These are phyloP conservation scores for Tuber calosporum DNA, from an alignment of 495 filamentous ascomycete genomes.

Conservation along the genomic window DNA sequence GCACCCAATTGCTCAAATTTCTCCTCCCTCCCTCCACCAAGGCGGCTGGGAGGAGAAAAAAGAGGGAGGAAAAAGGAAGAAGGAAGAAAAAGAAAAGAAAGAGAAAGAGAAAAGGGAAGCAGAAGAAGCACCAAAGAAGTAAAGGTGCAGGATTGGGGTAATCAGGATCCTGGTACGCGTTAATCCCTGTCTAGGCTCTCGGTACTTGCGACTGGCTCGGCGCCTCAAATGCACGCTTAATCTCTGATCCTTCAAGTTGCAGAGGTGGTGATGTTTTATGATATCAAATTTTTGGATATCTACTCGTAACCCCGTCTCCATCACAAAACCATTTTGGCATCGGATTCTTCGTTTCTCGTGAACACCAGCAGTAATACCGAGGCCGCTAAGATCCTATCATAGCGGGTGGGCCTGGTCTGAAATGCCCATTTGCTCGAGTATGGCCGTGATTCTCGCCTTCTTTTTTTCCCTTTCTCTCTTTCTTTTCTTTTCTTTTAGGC, in stretches of 20 bases:
- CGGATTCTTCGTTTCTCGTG: neutral
- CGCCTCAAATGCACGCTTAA: neutral
- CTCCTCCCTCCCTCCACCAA: neutral
- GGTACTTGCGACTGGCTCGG: neutral
- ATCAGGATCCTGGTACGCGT: neutral
- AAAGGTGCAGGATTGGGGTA: neutral
- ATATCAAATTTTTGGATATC: too few species aligned
- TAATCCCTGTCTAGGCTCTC: neutral
- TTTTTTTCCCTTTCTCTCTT: neutral
- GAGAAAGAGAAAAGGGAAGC: neutral
- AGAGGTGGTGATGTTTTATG: neutral
- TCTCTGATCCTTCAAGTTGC: neutral
- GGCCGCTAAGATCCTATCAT: neutral
- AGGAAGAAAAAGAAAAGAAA: neutral
- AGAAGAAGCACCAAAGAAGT: conserved; percentile 3
- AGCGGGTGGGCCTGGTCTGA: neutral
- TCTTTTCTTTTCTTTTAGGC: neutral
- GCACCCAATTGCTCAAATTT: neutral
- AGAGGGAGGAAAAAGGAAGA: neutral
- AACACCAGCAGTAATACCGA: neutral
- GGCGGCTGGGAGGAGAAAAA: neutral
- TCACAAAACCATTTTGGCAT: neutral
- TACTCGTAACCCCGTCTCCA: too few species aligned
- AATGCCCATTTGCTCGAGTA: neutral
- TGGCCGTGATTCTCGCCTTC: neutral